Base-by-base conservation (phyloP, 2,329 filamentous ascomycete genomes). In the Taxawa tesnikishii region DNA sequence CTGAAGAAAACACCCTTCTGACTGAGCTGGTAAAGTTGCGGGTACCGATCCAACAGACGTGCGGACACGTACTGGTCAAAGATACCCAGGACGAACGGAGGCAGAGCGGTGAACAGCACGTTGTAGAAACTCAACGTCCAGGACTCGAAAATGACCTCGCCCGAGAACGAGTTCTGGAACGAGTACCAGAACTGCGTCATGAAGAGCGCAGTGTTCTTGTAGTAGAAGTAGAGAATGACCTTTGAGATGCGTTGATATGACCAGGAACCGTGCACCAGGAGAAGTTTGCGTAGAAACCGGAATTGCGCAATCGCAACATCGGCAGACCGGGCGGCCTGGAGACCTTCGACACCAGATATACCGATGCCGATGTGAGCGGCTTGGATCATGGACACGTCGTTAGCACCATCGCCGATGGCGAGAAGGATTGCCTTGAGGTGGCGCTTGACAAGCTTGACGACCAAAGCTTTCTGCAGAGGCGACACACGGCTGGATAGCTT, bases 121-220 rank as follows among this genome's bases (percentile, higher is more conserved):
- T 98, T 98, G 69, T 94, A 98, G 63, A 96, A 93, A 6, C 88
- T 94, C n/a, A 98, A 66, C 0, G 87, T 94, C 92, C 92, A 98
- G 7, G 90, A 96, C 60, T 98, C 90, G 69, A 87, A 96, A 53
- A 98, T 96, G 52, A 96, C 84, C 54, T 94, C 80, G 31, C 90
- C 90, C 1, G 88, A 96, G 59, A 96, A 98, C 43, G 83, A 83
- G 56, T 98, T 98, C 71, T 94, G 85, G 65, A 98, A 98, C 0
- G 85, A 83, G 60, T 90, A 96, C 84, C 92, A 98, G 55, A 98
- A 98, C 54, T 98, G 92, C 38, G 92, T 98, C 81, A 98, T 87
- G 62, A 96, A 98, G 39, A 98, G 67, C 13, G 87, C 80, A 44
- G 96, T 94, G 61, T 98, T 98, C 69, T 98, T 98, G 69, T 98